Evolutionary conservation across 306 rosid species (phyloP).

Genomic region (Chamaecrista fasciculata): DNA sequence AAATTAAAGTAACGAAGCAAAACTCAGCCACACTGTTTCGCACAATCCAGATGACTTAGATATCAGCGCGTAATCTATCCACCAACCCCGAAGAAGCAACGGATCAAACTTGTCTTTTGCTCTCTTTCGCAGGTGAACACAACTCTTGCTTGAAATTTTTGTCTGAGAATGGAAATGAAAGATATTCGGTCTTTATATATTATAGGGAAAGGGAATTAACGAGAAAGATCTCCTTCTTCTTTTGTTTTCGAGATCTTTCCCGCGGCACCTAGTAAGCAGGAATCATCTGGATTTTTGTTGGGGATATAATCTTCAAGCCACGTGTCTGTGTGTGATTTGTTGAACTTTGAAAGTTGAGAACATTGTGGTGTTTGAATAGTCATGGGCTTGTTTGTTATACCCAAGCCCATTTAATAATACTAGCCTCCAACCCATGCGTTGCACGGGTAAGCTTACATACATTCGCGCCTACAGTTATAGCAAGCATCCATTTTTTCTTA

Average conservation of each 20-base stretch:
- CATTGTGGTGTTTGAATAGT: too few relatives aligned
- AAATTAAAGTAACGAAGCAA: neutral
- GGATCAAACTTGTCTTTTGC: neutral
- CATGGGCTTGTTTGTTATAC: too few relatives aligned
- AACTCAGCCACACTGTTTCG: constrained; percentile 49
- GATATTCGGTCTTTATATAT: neutral
- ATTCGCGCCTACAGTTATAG: too few relatives aligned
- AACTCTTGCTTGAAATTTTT: neutral
- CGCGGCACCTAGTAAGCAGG: neutral
- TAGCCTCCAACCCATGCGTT: too few relatives aligned
- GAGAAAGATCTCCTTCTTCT: neutral
- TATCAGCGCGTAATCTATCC: constrained; percentile 49
- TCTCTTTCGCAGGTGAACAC: neutral
- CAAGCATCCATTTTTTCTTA: too few relatives aligned
- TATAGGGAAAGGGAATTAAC: too few relatives aligned
- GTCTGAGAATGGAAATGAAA: neutral
- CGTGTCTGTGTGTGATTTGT: neutral
- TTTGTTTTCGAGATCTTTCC: neutral
- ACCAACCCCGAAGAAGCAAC: constrained; percentile 46
- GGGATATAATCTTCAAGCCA: neutral
- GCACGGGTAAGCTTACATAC: too few relatives aligned
- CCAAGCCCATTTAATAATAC: too few relatives aligned
- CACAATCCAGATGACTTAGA: constrained; percentile 47
- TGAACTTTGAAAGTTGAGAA: too few relatives aligned
- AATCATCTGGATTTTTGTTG: neutral